Conservation (phyloP, 1,284 basidiomycete genomes). For the Tilletia walkeri region DNA sequence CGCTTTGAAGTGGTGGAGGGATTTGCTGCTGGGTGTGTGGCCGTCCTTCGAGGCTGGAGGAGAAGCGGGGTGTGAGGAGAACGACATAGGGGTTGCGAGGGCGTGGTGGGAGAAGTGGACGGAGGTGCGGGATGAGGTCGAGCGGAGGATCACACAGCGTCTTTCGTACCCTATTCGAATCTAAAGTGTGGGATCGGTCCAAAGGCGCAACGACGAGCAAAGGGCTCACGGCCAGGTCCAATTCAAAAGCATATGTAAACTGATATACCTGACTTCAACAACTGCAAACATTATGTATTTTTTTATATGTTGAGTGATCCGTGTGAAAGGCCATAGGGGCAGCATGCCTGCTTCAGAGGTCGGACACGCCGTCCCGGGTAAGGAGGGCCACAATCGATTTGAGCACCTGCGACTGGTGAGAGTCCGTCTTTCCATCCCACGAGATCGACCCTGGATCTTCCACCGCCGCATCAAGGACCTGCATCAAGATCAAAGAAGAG, state of each 20-base stretch:
- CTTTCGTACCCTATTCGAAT: not conserved
- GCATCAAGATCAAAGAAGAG: not conserved
- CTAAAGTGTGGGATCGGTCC: too few species aligned
- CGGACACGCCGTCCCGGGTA: not conserved
- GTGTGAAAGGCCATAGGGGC: too few species aligned
- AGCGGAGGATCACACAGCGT: not conserved
- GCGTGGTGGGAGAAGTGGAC: slow-evolving; percentile 8
- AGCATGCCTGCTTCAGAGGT: not conserved
- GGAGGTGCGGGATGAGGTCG: not conserved
- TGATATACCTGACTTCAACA: too few species aligned
- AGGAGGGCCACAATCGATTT: not conserved
- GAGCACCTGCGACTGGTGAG: slow-evolving; percentile 1
- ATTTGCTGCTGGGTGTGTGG: not conserved
- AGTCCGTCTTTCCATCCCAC: slow-evolving; percentile 48
- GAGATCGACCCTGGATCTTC: slow-evolving; percentile 22
- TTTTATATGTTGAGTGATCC: too few species aligned
- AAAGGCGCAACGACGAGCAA: too few species aligned
- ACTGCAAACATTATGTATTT: too few species aligned
- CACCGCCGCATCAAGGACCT: slow-evolving; percentile 15
- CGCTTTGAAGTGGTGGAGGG: not conserved
- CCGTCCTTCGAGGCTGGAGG: not conserved
- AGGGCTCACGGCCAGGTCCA: too few species aligned
- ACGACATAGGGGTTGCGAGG: not conserved
- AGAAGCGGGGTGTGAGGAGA: not conserved
- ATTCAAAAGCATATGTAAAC: too few species aligned